These are phyloP conservation scores for Exophiala oligosperma DNA, from an alignment of 2,329 filamentous ascomycete species.

Conservation along the genomic window DNA sequence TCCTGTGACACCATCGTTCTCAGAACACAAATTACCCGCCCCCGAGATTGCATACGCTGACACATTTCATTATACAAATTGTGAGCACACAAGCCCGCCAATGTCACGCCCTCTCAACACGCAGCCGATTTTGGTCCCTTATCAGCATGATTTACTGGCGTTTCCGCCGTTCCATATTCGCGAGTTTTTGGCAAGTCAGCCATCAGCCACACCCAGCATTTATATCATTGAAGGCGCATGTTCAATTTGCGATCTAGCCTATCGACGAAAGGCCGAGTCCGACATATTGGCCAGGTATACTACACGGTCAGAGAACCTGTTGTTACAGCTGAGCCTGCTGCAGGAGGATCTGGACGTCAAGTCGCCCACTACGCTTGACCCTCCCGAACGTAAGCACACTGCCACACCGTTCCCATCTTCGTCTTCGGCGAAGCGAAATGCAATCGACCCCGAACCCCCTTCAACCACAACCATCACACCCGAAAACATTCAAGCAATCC, in stretches of 20 bases:
- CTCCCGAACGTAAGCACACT: not conserved
- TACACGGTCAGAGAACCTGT: conserved; percentile 11
- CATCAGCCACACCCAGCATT: not conserved
- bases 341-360: conserved; percentile 12
- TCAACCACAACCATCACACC: not conserved
- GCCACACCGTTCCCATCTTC: not conserved
- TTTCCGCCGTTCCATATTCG: conserved; percentile 13
- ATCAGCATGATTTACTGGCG: conserved; percentile 11
- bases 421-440: not conserved
- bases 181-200: not conserved
- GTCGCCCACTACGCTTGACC: not conserved
- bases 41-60: conserved; percentile 19
- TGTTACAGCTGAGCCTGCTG: conserved; percentile 9
- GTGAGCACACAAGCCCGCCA: conserved; percentile 25
- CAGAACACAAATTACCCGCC: conserved; percentile 10
- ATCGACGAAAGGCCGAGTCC: conserved; percentile 20
- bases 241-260: conserved; percentile 20
- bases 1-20: not conserved
- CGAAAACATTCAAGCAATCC: conserved; percentile 9
- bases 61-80: conserved; percentile 24
- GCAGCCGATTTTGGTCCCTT: conserved; percentile 12
- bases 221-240: conserved; percentile 24
- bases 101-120: conserved; percentile 25
- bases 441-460: not conserved
- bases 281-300: conserved; percentile 17